Percentiles rank a stretch among this genome's conserved stretches.
phyloP scores from a whole-genome alignment of 2,329 filamentous ascomycete genomes.

The Aspergillus sp. region DNA sequence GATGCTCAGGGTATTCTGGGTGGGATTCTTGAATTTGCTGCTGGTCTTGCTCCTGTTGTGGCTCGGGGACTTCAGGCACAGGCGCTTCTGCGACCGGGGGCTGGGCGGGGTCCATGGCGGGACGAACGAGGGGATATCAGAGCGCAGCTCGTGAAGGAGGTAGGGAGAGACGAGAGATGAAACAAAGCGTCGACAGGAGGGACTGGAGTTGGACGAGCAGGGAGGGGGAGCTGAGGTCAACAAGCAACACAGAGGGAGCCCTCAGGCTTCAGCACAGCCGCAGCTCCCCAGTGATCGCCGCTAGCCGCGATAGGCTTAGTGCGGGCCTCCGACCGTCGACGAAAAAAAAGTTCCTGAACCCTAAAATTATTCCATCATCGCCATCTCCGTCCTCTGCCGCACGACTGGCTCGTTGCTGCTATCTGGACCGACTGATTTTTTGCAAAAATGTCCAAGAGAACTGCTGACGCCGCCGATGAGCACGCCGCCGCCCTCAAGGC shows the following conservation, averaged over 20 bases:
- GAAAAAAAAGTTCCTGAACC: slow-evolving; percentile 34
- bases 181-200: neutral
- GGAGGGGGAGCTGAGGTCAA: slow-evolving; percentile 12
- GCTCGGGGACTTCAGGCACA: slow-evolving; percentile 12
- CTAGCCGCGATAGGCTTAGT: slow-evolving; percentile 38
- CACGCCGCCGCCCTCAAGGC: slow-evolving; percentile 58
- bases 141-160: slow-evolving; percentile 5
- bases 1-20: neutral
- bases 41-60: neutral
- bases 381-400: slow-evolving; percentile 17
- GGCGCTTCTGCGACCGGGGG: slow-evolving; percentile 21
- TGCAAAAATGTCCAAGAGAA: slow-evolving; percentile 59
- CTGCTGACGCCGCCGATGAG: slow-evolving; percentile 53
- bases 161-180: neutral
- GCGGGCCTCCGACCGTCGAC: slow-evolving; percentile 17
- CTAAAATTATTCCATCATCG: slow-evolving; percentile 12
- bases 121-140: neutral
- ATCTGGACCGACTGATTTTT: neutral
- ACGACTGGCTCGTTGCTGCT: slow-evolving; percentile 23
- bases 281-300: slow-evolving; percentile 27
- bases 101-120: slow-evolving; percentile 15
- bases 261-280: slow-evolving; percentile 5
- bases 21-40: neutral
- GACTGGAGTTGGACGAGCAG: slow-evolving; percentile 12
- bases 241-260: slow-evolving; percentile 2